Evolutionary conservation across 1,284 basidiomycete genomes (phyloP), one percentile per base, ranked within the genome.

Genomic region (Ceratobasidium sp.): DNA sequence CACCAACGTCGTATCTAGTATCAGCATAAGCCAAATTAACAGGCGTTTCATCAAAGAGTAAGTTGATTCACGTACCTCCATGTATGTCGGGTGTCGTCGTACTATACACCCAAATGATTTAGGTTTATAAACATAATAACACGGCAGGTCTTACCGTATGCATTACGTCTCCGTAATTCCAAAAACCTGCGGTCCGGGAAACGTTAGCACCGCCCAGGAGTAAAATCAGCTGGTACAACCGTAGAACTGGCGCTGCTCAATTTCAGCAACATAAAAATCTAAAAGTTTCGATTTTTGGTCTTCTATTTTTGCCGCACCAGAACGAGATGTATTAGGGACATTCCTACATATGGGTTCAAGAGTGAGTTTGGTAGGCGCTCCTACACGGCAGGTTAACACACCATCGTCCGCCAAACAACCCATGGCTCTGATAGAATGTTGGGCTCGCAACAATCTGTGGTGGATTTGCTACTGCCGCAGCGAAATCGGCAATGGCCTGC

Each of bases 121-220:
- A 56, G 44, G 20, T 17, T 9, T 28, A n/a, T 23, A 33, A 33
- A 17, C 20, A 28, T 4, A 78, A 78, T 86, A 86, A 23, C 7
- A 5, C 17, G 6, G 20, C 13, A 15, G 10, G 4, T 65, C 73
- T 50, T 23, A 75, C 73, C 0, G 86, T 87, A 77, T 87, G 86
- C 86, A 86, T 86, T 23, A 86, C 83, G 79, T 87, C 86, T 1
- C 86, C 86, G 74, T 85, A 86, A 78, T 87, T 82, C 86, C 86
- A 86, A 80, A 87, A 87, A 0, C 73, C 73, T 75, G 28, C 9
- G 17, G n/a, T 26, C 13, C n/a, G 6, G 9, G 28, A 10, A 40
- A 7, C 4, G 4, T 42, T 50, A 73, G 23, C 17, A 40, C n/a
- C 42, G 40, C 17, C 9, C n/a, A 28, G 44, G 40, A 33, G 12